Base-by-base conservation (phyloP, 257 asterid genomes). In the Thymus mandschuricus region DNA sequence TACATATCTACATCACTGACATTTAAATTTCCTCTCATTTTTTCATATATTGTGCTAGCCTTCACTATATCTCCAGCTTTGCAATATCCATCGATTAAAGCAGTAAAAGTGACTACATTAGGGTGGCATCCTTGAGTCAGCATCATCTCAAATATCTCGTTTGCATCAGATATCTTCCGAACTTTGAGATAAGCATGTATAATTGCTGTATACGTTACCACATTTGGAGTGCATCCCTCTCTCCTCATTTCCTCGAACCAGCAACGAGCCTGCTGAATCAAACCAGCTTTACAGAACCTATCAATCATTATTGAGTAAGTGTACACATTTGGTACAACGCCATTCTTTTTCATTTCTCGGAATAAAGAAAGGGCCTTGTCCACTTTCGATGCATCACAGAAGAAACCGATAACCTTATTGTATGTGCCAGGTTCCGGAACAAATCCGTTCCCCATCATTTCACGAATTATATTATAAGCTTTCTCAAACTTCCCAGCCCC, bases 171-270 rank as follows among this genome's bases (percentile, higher is more conserved):
- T 44, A 88, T 83, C 73, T 84, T 86, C 79, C 89, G 85, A 57
- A 90, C 87, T 85, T 94, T 94, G 61, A 94, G 98, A 79, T 88
- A 91, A 46, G 97, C 95, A 70, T 94, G 99, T 73, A 91, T 85
- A 70, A 94, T 82, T 70, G 97, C 83, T 52, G 99, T 94, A 66
- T 91, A 89, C 1, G 99, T 94, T 76, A 94, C 97, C 75, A 91
- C 95, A 69, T 70, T 91, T 8, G 99, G 99, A 50, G 76, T 41
- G 72, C 99, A 91, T 9, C 96, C 97, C 30, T 85, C 81, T 74
- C 81, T 76, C 29, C 71, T 56, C 99, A 94, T 94, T 83, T 94
- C 98, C 41, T 89, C 85, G 50, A 94, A 82, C 99, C 90, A 91
- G 73, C 76, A 65, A 69, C 79, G 95, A 72, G 98, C 97, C 80